phyloP scores from a whole-genome alignment of 805 yeast genomes.

The Scheffersomyces stipitis region DNA sequence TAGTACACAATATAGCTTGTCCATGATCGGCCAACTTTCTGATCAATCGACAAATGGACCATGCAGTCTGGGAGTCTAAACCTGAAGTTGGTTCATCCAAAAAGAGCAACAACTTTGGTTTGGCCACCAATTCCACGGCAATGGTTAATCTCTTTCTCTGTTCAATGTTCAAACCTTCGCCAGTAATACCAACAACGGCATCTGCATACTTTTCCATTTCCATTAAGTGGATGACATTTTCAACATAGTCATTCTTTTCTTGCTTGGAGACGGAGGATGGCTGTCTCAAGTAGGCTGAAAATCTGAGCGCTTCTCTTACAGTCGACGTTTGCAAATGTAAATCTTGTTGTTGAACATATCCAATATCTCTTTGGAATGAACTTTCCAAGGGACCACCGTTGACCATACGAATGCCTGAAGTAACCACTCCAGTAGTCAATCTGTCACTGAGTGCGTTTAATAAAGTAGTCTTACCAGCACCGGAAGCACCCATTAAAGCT shows the following conservation, averaged over 20 bases:
- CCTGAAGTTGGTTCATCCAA: constrained; percentile 66
- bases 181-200: constrained; percentile 48
- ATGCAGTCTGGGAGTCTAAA: constrained; percentile 57
- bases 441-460: constrained; percentile 55
- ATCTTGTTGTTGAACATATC: constrained; percentile 63
- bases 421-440: constrained; percentile 54
- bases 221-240: constrained; percentile 47
- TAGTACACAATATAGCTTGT: constrained; percentile 61
- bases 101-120: constrained; percentile 51
- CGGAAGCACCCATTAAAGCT: constrained; percentile 65
- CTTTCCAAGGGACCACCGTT: constrained; percentile 50
- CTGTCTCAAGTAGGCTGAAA: constrained; percentile 53
- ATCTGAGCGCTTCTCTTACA: constrained; percentile 53
- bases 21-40: constrained; percentile 51
- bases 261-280: constrained; percentile 35
- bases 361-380: constrained; percentile 55
- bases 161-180: constrained; percentile 54
- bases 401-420: constrained; percentile 55
- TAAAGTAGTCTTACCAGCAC: constrained; percentile 62
- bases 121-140: constrained; percentile 56
- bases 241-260: constrained; percentile 53
- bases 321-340: constrained; percentile 51
- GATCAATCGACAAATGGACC: constrained; percentile 56
- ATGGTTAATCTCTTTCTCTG: constrained; percentile 55
- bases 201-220: constrained; percentile 56